Base-by-base conservation (phyloP, 345 rosid species). In the Garcia nutans region DNA sequence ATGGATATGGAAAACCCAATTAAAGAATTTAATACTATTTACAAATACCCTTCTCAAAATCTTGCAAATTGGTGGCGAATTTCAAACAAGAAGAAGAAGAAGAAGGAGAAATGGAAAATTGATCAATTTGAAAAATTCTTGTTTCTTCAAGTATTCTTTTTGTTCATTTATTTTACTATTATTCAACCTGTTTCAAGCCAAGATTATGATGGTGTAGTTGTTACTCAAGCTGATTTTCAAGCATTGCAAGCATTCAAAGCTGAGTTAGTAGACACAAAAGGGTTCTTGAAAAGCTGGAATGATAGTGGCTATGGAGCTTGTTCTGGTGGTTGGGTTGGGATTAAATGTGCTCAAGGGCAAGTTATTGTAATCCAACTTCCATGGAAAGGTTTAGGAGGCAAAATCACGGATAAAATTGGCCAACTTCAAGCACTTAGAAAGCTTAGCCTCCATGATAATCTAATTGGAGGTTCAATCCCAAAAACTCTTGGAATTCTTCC, bases 341-440 rank as follows among this genome's bases (percentile, higher is more conserved):
- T 79, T 23, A 79, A 79, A 23, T 79, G 82, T 70, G 82, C 77
- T 54, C 74, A 79, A 56, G 82, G 82, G 41, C 78, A 68, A 70
- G 82, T 79, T 23, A 79, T 79, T 54, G 82, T 74, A 10, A 79
- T 79, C 57, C 75, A 79, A 59, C 82, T 79, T 70, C 82, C 82
- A 0, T 79, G 82, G 82, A 79, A 56, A 44, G 75, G 82, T 1
- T 54, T 79, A 23, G 74, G 71, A 37, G 82, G 82, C 64, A 63
- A 47, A 55, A 61, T 79, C 42, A 74, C 82, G 44, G 82, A 79
- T 13, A 74, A 74, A 70, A 79, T 79, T 69, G 82, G 82, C 37
- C 78, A 79, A 57, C 74, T 79, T 7, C 82, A 74, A 55, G 75
- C 37, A 23, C 78, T 79, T 15, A 44, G 82, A 57, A 79, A 74